Evolutionary conservation across 805 yeast species (phyloP), one percentile per base, ranked within the genome.

Genomic region (Lipomyces chichibuensis): DNA sequence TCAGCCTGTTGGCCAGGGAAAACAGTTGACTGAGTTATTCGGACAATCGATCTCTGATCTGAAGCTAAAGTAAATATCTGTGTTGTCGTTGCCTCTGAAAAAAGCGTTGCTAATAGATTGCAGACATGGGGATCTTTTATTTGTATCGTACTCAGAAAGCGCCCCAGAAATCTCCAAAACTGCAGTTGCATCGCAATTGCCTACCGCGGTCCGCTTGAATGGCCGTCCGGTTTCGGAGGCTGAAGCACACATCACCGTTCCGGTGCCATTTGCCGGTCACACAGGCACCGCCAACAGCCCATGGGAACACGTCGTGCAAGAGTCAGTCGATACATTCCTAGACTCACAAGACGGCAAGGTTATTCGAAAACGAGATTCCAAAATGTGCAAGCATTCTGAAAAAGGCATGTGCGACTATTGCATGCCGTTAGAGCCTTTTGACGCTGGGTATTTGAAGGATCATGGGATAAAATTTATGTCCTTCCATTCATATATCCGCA

Each of bases 371-470:
- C 83, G 81, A 69, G 85, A 91, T 0, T 66, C 74, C 27, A 73
- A 77, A 1, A 80, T 92, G 69, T 94, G 99, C 78, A 85, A 88
- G 67, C 99, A 95, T 76, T 90, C 94, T 2, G 94, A 88, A 51
- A 89, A 88, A 73, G 99, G 98, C 1, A 95, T 95, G 98, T 95
- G 99, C 78, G 99, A 95, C 75, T 92, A 92, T 76, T 95, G 98
- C 77, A 87, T 96, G 43, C 97, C 98, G 0, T 80, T 95, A 62
- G 97, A 97, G 46, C 98, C 99, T 2, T 95, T 94, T 91, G 97
- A 95, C 77, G 84, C 83, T 70, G 85, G 83, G 27, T 94, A 92
- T 76, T 88, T 88, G 70, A 85, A 85, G 59, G 88, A 87, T 69
- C 82, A 92, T 69, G 87, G 85, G 51, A 91, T 94, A 76, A 95